Percentiles rank a stretch among this genome's conserved stretches.
These are phyloP conservation scores for Camelina neglecta DNA, from an alignment of 345 rosid genomes.

Conservation along the genomic window DNA sequence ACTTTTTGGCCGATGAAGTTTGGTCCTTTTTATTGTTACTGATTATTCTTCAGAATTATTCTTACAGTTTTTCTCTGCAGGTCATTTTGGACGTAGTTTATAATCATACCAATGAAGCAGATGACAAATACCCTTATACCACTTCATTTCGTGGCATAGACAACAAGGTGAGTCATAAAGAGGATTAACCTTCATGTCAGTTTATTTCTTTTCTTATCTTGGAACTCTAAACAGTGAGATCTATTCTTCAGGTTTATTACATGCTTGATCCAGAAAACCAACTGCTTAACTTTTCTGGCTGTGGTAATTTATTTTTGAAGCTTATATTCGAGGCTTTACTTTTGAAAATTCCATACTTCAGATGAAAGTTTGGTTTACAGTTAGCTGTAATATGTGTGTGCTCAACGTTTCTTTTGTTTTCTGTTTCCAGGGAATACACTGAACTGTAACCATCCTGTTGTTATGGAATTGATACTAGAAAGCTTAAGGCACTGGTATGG, in stretches of 20 bases:
- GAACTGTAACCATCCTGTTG: slow-evolving; percentile 93
- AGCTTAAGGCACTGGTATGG: slow-evolving; percentile 94
- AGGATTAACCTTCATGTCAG: background rate
- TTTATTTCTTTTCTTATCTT: background rate
- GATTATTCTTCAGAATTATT: slow-evolving; percentile 6
- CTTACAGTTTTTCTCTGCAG: slow-evolving; percentile 47
- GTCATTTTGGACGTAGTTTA: slow-evolving; percentile 96
- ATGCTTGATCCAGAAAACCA: slow-evolving; percentile 74
- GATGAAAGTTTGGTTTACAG: slow-evolving; percentile 17
- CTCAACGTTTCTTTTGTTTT: slow-evolving; percentile 35
- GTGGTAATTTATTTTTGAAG: slow-evolving; percentile 61
- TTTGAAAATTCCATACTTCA: slow-evolving; percentile 20
- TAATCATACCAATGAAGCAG: slow-evolving; percentile 96
- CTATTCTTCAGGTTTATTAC: slow-evolving; percentile 73
- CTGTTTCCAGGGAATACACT: slow-evolving; percentile 78
- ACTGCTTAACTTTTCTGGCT: slow-evolving; percentile 83
- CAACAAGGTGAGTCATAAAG: slow-evolving; percentile 63
- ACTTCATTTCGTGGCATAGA: slow-evolving; percentile 98
- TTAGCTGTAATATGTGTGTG: background rate
- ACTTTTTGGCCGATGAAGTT: background rate
- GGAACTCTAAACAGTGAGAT: slow-evolving; percentile 17
- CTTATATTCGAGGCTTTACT: background rate
- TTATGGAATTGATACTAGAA: slow-evolving; percentile 86
- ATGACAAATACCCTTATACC: slow-evolving; percentile 74
- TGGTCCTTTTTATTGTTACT: slow-evolving; percentile 11